Evolutionary conservation across 2,329 filamentous ascomycete species (phyloP).

Genomic region (Xylaria sp.): DNA sequence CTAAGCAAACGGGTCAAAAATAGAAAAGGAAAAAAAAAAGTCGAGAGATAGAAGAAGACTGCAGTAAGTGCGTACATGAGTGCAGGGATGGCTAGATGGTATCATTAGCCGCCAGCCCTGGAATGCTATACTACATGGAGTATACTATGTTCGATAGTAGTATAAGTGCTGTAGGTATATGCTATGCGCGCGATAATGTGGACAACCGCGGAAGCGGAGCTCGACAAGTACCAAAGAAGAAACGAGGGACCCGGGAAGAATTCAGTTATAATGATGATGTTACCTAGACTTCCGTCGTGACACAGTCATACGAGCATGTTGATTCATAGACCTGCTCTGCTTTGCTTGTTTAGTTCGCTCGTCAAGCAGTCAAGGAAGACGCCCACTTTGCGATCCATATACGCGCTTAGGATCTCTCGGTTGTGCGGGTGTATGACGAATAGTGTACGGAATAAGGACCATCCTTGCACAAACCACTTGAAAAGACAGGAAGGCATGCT

Average conservation of each 20-base stretch:
- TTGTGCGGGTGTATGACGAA: not conserved
- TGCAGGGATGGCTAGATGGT: constrained; percentile 35
- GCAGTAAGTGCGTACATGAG: not conserved
- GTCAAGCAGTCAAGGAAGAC: not conserved
- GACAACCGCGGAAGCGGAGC: constrained; percentile 33
- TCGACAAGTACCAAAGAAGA: constrained; percentile 4
- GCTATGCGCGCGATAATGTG: constrained; percentile 41
- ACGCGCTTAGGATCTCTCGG: not conserved
- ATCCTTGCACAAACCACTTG: constrained; percentile 13
- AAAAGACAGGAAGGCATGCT: not conserved
- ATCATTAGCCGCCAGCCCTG: constrained; percentile 54
- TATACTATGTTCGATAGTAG: too few species aligned
- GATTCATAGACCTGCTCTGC: constrained; percentile 3
- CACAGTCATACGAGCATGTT: not conserved
- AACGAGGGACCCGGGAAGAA: not conserved
- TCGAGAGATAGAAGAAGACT: not conserved
- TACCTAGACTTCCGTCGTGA: not conserved
- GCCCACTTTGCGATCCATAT: not conserved
- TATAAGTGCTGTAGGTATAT: constrained; percentile 6
- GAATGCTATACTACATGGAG: constrained; percentile 25
- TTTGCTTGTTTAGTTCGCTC: not conserved
- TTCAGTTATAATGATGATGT: not conserved
- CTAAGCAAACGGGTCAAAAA: constrained; percentile 47
- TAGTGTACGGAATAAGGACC: not conserved
- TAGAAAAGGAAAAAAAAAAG: constrained; percentile 41